These are phyloP conservation scores for Nemania abortiva DNA, from an alignment of 2,329 filamentous ascomycete species.

Conservation along the genomic window DNA sequence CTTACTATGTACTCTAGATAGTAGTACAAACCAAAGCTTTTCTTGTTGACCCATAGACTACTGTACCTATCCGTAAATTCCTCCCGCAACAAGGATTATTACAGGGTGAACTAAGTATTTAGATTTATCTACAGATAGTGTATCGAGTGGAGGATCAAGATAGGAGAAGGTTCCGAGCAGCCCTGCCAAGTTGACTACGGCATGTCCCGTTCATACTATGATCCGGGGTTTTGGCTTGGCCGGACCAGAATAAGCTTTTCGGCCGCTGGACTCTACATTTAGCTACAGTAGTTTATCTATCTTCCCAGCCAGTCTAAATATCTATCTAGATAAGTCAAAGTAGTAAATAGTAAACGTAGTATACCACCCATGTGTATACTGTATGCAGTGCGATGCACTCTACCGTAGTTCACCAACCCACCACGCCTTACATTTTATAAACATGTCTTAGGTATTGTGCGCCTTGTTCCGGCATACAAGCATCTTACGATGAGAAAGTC, in stretches of 20 bases:
- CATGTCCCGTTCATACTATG: slow-evolving; percentile 1
- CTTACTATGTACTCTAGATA: background rate
- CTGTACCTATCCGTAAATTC: slow-evolving; percentile 8
- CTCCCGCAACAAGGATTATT: slow-evolving; percentile 1
- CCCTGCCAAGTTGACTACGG: slow-evolving; percentile 16
- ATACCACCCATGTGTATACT: background rate
- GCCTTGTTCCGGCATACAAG: background rate
- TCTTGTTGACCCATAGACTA: background rate
- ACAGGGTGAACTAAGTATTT: background rate
- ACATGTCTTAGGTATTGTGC: no score
- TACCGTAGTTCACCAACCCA: no score
- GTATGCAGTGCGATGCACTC: background rate
- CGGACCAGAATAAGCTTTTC: background rate
- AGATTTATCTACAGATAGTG: background rate
- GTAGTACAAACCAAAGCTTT: background rate
- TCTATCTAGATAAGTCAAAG: background rate
- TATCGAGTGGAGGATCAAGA: background rate
- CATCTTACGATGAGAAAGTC: background rate
- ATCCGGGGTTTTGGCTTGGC: slow-evolving; percentile 16
- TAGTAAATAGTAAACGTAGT: background rate
- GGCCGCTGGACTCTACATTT: background rate
- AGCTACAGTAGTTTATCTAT: background rate
- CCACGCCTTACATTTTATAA: no score
- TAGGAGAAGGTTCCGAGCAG: background rate
- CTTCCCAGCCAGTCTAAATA: background rate